These are phyloP conservation scores for Epicoccum nigrum DNA, from an alignment of 2,329 filamentous ascomycete genomes.

Conservation along the genomic window DNA sequence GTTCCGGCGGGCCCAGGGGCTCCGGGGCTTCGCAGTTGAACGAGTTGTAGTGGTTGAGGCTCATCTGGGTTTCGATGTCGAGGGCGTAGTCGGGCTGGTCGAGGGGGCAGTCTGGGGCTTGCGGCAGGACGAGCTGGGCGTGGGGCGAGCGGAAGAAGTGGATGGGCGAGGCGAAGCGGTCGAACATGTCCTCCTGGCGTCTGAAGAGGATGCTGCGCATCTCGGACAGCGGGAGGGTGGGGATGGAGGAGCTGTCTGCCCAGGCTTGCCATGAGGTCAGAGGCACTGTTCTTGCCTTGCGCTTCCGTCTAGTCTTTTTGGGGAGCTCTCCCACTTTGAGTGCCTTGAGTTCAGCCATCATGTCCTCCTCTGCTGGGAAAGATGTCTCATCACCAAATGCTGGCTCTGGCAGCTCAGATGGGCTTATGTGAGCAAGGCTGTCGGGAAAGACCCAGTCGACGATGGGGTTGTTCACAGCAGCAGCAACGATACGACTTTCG, in stretches of 20 bases:
- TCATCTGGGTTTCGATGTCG: conserved; percentile 41
- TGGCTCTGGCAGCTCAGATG: conserved; percentile 38
- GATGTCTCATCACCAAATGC: conserved; percentile 37
- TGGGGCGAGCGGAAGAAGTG: conserved; percentile 58
- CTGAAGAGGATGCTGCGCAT: conserved; percentile 50
- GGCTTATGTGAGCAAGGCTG: conserved; percentile 29
- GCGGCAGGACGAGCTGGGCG: conserved; percentile 34
- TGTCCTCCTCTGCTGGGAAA: conserved; percentile 38
- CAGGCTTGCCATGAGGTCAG: conserved; percentile 37
- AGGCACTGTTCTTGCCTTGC: conserved; percentile 24
- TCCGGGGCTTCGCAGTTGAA: conserved; percentile 17
- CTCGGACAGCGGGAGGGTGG: conserved; percentile 35
- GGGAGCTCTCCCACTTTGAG: conserved; percentile 13
- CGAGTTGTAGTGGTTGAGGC: conserved; percentile 37
- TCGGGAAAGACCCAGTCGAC: conserved; percentile 56
- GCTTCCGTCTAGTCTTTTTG: conserved; percentile 18
- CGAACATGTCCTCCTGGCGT: conserved; percentile 53
- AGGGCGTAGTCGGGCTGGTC: conserved; percentile 31
- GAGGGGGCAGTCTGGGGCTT: conserved; percentile 31
- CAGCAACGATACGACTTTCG: conserved; percentile 51
- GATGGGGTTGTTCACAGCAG: conserved; percentile 55
- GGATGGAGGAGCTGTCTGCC: conserved; percentile 35
- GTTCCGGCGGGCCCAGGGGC: conserved; percentile 24
- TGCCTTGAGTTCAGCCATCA: conserved; percentile 21
- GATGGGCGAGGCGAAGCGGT: conserved; percentile 58